Evolutionary conservation across 352 stramenopile species (phyloP).

Genomic region (Pythium myriotylum): DNA sequence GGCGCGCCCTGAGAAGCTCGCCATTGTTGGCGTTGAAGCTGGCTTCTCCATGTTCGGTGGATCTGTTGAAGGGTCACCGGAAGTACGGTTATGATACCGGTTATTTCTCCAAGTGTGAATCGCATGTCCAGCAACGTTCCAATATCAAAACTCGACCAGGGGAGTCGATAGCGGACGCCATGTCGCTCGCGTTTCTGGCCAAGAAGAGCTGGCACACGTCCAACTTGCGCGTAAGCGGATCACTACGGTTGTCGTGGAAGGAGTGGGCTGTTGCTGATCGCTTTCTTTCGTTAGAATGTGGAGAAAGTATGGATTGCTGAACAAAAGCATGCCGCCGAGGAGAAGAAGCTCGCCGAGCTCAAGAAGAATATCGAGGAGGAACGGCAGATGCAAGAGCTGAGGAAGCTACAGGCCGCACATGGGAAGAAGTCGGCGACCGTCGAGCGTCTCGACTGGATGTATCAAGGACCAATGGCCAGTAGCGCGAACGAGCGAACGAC

Average conservation of each 20-base stretch:
- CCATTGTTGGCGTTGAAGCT: neutral
- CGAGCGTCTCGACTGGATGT: conserved; percentile 97
- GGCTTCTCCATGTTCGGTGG: conserved; percentile 13
- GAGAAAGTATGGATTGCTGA: conserved; percentile 98
- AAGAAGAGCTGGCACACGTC: conserved; percentile 98
- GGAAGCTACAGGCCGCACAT: conserved; percentile 88
- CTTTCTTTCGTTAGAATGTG: conserved; percentile 81
- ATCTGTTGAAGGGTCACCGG: neutral
- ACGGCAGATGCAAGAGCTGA: conserved; percentile 94
- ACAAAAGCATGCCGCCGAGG: conserved; percentile 93
- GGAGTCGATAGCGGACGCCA: no score
- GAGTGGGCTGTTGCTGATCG: neutral
- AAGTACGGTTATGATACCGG: conserved; percentile 1
- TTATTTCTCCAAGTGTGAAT: neutral
- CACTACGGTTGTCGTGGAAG: neutral
- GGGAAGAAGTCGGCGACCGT: conserved; percentile 76
- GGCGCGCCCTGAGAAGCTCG: conserved; percentile 36
- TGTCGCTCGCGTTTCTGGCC: conserved; percentile 92
- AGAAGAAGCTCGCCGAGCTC: conserved; percentile 94
- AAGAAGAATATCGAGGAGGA: conserved; percentile 96
- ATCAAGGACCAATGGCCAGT: conserved; percentile 90
- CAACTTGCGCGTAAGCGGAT: conserved; percentile 84
- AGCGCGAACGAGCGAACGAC: conserved; percentile 50
- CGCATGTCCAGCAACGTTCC: no score
- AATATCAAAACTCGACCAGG: no score